These are phyloP conservation scores for Deuterostichococcus epilithicus DNA, from an alignment of 139 green algal genomes.

Conservation along the genomic window DNA sequence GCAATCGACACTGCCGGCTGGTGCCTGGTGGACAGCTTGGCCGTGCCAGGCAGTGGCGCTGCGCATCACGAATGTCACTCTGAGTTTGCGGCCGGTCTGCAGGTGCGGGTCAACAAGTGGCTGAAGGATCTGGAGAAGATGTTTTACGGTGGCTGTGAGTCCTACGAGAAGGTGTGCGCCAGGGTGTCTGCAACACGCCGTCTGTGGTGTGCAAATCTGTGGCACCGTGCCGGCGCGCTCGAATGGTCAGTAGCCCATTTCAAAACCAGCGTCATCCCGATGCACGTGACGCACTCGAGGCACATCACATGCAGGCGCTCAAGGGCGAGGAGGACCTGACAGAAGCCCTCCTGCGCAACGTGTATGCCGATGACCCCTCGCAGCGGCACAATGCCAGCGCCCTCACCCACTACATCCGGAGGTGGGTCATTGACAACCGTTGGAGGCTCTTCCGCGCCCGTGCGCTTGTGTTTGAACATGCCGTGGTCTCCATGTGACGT, in stretches of 20 bases:
- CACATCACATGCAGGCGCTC: slow-evolving; percentile 5
- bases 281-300: not conserved
- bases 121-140: slow-evolving; percentile 56
- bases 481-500: not conserved
- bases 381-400: slow-evolving; percentile 11
- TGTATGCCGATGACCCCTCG: slow-evolving; percentile 29
- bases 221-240: not conserved
- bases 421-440: slow-evolving; percentile 8
- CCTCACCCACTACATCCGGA: slow-evolving; percentile 36
- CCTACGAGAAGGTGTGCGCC: slow-evolving; percentile 48
- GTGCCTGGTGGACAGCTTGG: too few species aligned
- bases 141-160: slow-evolving; percentile 54
- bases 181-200: not conserved
- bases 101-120: slow-evolving; percentile 42
- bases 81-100: not conserved
- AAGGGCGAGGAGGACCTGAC: slow-evolving; percentile 16
- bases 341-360: slow-evolving; percentile 40
- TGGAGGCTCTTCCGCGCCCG: not conserved
- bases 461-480: not conserved
- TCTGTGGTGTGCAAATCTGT: not conserved
- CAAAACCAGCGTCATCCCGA: not conserved
- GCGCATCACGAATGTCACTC: too few species aligned
- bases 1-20: too few species aligned
- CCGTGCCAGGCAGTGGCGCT: too few species aligned
- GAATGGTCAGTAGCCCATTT: not conserved